Percentiles rank a stretch among this genome's conserved stretches.
phyloP scores from a whole-genome alignment of 495 filamentous ascomycete species.

The Penicillium mononematosum region DNA sequence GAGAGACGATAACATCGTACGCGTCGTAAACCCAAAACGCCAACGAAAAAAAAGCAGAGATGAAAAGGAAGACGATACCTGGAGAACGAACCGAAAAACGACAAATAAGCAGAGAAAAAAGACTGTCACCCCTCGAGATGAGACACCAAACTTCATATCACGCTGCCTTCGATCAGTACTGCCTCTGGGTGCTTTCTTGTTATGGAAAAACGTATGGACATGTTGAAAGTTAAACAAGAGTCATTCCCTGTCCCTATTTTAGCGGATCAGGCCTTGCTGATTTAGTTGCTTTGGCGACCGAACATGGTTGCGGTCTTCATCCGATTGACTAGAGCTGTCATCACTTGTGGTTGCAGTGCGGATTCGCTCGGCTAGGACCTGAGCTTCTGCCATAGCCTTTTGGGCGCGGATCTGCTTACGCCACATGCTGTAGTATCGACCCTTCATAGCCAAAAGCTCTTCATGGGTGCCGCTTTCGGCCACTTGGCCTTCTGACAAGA shows the following conservation, averaged over 20 bases:
- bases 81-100: conserved; percentile 8
- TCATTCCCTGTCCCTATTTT: conserved; percentile 10
- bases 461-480: conserved; percentile 84
- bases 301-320: conserved; percentile 45
- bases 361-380: conserved; percentile 51
- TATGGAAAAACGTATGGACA: conserved; percentile 26
- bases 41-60: conserved; percentile 14
- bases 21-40: conserved; percentile 32
- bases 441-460: conserved; percentile 72
- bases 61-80: conserved; percentile 16
- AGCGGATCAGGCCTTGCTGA: conserved; percentile 13
- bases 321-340: conserved; percentile 54
- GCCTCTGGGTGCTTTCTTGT: conserved; percentile 13
- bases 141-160: neutral
- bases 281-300: conserved; percentile 28
- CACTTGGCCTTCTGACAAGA: conserved; percentile 82
- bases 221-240: conserved; percentile 27
- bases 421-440: conserved; percentile 92
- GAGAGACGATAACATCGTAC: conserved; percentile 25
- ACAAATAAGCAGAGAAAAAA: conserved; percentile 5
- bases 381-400: conserved; percentile 72
- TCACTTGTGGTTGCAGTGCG: conserved; percentile 47
- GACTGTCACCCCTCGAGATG: neutral
- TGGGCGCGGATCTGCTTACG: conserved; percentile 90
- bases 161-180: conserved; percentile 20